Conservation (phyloP, 2,329 filamentous ascomycete genomes). For the Pestalotiopsis sp. region DNA sequence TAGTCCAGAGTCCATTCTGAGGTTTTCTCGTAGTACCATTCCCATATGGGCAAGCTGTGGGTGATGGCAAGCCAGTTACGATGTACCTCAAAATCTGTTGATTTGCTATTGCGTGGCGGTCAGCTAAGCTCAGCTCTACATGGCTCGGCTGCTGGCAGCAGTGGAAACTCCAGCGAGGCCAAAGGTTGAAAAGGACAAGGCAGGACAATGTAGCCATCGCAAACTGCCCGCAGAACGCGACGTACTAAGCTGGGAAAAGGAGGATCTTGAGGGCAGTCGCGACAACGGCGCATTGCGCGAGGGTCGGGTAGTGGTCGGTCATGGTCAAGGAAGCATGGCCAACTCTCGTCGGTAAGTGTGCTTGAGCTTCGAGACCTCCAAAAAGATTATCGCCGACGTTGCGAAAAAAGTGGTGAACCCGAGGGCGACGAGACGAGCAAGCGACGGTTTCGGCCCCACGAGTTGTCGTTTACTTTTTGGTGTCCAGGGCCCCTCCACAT, state of each 20-base stretch:
- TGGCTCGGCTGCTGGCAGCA: neutral
- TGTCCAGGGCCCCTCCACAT: neutral
- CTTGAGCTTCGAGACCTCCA: neutral
- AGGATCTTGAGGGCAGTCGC: slow-evolving; percentile 89
- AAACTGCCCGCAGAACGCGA: slow-evolving; percentile 25
- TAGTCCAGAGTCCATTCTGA: slow-evolving; percentile 99
- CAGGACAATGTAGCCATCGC: neutral
- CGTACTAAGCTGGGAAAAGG: slow-evolving; percentile 92
- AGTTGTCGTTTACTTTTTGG: neutral
- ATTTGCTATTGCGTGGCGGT: slow-evolving; percentile 70
- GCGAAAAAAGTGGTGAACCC: neutral
- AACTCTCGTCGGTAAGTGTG: neutral
- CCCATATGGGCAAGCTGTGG: slow-evolving; percentile 78
- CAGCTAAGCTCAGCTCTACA: neutral
- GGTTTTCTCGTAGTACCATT: slow-evolving; percentile 97
- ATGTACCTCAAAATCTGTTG: slow-evolving; percentile 98
- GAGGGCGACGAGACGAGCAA: neutral
- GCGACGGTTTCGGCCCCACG: neutral
- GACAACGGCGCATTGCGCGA: slow-evolving; percentile 84
- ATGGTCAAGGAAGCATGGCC: slow-evolving; percentile 47
- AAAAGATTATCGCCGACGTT: neutral
- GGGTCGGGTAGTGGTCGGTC: slow-evolving; percentile 82
- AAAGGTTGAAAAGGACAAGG: neutral
- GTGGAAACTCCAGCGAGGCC: neutral
- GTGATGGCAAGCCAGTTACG: slow-evolving; percentile 98